These are phyloP conservation scores for Capniomyces stellatus DNA, from an alignment of 371 early-diverging fungal species.

Conservation along the genomic window DNA sequence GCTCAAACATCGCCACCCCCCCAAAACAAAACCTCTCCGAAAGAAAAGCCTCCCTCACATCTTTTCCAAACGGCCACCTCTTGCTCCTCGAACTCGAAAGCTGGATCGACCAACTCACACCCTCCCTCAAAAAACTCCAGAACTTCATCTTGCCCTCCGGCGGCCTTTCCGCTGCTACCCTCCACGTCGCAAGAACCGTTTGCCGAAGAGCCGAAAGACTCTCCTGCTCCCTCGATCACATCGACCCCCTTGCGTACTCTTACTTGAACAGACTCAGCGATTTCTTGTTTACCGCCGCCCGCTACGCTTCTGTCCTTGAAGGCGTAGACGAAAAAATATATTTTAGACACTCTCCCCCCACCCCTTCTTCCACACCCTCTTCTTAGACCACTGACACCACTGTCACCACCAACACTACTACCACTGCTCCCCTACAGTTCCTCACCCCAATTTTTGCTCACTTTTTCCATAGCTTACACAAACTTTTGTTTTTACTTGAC, in stretches of 20 bases:
- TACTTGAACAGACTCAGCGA: not conserved
- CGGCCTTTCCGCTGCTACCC: not conserved
- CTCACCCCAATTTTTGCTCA: too few species aligned
- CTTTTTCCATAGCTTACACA: too few species aligned
- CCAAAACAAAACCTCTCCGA: constrained; percentile 23
- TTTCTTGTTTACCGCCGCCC: not conserved
- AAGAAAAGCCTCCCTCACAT: constrained; percentile 26
- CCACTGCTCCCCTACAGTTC: too few species aligned
- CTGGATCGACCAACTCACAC: constrained; percentile 71
- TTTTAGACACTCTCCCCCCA: too few species aligned
- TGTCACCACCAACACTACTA: not conserved
- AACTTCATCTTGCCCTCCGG: constrained; percentile 64
- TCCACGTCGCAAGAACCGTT: not conserved
- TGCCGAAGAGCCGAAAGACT: not conserved
- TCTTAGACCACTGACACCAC: too few species aligned
- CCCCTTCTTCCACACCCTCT: too few species aligned
- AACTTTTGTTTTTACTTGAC: too few species aligned
- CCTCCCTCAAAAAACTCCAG: constrained; percentile 46
- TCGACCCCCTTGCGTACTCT: not conserved
- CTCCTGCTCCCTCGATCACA: not conserved
- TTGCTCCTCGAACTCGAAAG: constrained; percentile 42
- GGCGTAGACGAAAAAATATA: not conserved
- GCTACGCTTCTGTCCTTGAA: not conserved
- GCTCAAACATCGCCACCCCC: constrained; percentile 82
- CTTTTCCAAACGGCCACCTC: constrained; percentile 46